Evolutionary conservation across 257 asterid genomes (phyloP).

Genomic region (Eucommia ulmoides): DNA sequence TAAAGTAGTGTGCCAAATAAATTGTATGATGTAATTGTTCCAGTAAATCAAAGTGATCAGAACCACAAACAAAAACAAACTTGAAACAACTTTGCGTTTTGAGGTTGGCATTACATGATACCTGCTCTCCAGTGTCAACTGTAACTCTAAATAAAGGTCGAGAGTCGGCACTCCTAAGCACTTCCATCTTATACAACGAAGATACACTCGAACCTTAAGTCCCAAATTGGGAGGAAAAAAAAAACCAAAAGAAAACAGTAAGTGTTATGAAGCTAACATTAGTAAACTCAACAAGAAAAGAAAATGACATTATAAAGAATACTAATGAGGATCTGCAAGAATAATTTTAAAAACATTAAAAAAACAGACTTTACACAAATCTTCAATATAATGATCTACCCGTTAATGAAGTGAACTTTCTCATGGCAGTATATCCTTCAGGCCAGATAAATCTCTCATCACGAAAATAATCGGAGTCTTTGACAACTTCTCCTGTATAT

Average conservation of each 20-base stretch:
- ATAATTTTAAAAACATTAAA: not conserved
- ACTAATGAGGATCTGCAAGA: too few relatives aligned
- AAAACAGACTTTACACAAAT: not conserved
- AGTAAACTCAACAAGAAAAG: slow-evolving; percentile 6
- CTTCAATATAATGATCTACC: slow-evolving; percentile 29
- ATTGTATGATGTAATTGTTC: too few relatives aligned
- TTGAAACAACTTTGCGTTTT: too few relatives aligned
- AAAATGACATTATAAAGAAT: too few relatives aligned
- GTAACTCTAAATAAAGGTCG: slow-evolving; percentile 78
- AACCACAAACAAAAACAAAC: not conserved
- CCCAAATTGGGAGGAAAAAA: slow-evolving; percentile 16
- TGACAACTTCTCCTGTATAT: slow-evolving; percentile 66
- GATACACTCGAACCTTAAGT: slow-evolving; percentile 54
- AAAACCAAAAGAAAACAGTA: too few relatives aligned
- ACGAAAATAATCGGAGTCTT: slow-evolving; percentile 52
- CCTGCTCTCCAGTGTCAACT: slow-evolving; percentile 72
- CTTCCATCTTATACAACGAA: slow-evolving; percentile 70
- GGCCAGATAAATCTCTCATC: slow-evolving; percentile 77
- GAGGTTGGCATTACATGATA: slow-evolving; percentile 17
- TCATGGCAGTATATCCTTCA: slow-evolving; percentile 75
- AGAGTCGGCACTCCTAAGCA: slow-evolving; percentile 55
- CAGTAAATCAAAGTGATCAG: not conserved
- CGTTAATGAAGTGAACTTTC: slow-evolving; percentile 49
- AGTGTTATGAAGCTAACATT: too few relatives aligned
- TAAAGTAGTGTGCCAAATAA: not conserved